These are phyloP conservation scores for Metschnikowia arizonensis DNA, from an alignment of 805 yeast genomes.

Conservation along the genomic window DNA sequence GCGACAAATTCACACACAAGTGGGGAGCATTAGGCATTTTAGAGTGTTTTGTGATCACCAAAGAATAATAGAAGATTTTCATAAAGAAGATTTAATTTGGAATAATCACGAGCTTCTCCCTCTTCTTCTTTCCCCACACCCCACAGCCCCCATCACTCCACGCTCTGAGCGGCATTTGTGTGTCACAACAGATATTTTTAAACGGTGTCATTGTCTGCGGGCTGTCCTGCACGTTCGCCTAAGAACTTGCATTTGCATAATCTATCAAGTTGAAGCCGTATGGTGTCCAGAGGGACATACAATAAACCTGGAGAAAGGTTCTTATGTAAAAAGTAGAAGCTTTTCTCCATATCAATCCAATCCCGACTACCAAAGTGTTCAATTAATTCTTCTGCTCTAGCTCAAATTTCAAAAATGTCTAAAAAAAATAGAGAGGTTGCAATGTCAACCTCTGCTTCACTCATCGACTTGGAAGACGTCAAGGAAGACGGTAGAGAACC, in stretches of 20 bases:
- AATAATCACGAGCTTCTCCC: neutral
- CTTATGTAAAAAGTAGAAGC: neutral
- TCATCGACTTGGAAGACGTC: conserved; percentile 6
- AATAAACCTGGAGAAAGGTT: neutral
- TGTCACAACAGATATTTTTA: neutral
- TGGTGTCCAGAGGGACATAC: neutral
- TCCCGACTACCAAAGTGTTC: no score
- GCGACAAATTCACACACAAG: no score
- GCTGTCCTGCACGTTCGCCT: conserved; percentile 1
- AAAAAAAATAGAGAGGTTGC: neutral
- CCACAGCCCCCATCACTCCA: no score
- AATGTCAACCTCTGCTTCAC: neutral
- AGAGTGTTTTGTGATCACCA: neutral
- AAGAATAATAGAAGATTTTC: neutral
- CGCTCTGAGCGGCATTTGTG: neutral
- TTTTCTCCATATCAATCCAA: no score
- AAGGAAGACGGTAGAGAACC: conserved; percentile 24
- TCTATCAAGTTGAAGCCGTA: conserved; percentile 1
- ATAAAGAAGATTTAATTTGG: neutral
- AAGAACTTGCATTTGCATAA: neutral
- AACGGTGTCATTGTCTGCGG: neutral
- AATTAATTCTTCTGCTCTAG: neutral
- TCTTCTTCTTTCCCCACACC: no score
- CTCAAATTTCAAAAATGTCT: neutral
- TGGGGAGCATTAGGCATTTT: no score